Conservation (phyloP, 139 green algal genomes). For the Coccomyxa sp. region DNA sequence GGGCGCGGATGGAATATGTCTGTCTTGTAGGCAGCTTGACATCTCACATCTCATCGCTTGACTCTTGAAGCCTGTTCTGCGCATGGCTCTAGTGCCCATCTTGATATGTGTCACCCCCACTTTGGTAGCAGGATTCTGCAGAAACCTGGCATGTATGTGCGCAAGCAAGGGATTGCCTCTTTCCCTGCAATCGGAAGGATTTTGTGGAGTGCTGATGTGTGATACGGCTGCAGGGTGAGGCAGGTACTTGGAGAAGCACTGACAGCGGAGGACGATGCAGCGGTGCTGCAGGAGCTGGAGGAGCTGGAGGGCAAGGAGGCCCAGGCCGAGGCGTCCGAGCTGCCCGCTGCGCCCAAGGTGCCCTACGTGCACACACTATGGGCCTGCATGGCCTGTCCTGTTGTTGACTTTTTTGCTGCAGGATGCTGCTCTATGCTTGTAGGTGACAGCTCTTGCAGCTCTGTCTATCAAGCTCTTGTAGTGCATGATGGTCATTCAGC, state of each 20-base stretch:
- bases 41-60: too few relatives aligned
- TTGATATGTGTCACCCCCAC: too few relatives aligned
- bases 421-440: neutral
- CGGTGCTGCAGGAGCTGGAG: slow-evolving; percentile 36
- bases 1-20: too few relatives aligned
- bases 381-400: neutral
- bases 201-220: neutral
- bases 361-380: neutral
- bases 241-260: slow-evolving; percentile 26
- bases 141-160: too few relatives aligned
- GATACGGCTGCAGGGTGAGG: slow-evolving; percentile 24
- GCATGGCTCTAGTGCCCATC: too few relatives aligned
- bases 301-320: slow-evolving; percentile 37
- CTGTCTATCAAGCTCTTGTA: neutral
- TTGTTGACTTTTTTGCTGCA: neutral
- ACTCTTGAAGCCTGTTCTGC: too few relatives aligned
- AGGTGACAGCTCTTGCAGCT: neutral
- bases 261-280: slow-evolving; percentile 20
- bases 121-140: too few relatives aligned
- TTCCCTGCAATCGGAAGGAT: too few relatives aligned
- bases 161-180: too few relatives aligned
- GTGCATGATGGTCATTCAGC: neutral
- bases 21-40: too few relatives aligned
- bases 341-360: slow-evolving; percentile 23
- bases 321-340: slow-evolving; percentile 21